A percentile compares a stretch with the other conserved stretches of the same genome.
Evolutionary conservation across 2,329 filamentous ascomycete genomes (phyloP).

Genomic region (Laburnicola sp.): DNA sequence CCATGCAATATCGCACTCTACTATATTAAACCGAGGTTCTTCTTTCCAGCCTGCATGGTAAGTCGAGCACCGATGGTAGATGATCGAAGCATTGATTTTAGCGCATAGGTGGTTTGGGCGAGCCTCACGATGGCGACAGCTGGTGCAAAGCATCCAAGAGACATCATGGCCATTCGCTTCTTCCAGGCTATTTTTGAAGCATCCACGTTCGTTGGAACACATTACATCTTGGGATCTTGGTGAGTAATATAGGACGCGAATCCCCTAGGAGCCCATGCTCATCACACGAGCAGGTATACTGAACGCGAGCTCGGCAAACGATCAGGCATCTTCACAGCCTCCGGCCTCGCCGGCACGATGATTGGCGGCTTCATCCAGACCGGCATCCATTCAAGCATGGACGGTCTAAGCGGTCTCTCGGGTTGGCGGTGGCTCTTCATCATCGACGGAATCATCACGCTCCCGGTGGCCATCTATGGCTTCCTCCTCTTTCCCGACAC

Average conservation of each 20-base stretch:
- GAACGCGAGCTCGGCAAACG: conserved; percentile 64
- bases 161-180: conserved; percentile 63
- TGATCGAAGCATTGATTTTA: conserved; percentile 7
- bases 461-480: conserved; percentile 58
- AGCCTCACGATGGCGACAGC: conserved; percentile 65
- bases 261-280: not conserved
- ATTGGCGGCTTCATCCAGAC: conserved; percentile 66
- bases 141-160: conserved; percentile 53
- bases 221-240: conserved; percentile 66
- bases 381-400: conserved; percentile 50
- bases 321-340: conserved; percentile 63
- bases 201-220: conserved; percentile 59
- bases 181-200: conserved; percentile 59
- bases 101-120: conserved; percentile 56
- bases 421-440: conserved; percentile 57
- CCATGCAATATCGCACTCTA: conserved; percentile 7
- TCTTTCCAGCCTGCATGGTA: conserved; percentile 5
- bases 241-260: not conserved
- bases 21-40: not conserved
- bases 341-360: conserved; percentile 63
- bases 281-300: conserved; percentile 49
- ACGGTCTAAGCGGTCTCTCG: conserved; percentile 54
- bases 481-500: conserved; percentile 54
- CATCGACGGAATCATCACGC: conserved; percentile 59
- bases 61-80: not conserved